Evolutionary conservation across 176 grass and related monocot species (phyloP).

Genomic region (Ensete glaucum): DNA sequence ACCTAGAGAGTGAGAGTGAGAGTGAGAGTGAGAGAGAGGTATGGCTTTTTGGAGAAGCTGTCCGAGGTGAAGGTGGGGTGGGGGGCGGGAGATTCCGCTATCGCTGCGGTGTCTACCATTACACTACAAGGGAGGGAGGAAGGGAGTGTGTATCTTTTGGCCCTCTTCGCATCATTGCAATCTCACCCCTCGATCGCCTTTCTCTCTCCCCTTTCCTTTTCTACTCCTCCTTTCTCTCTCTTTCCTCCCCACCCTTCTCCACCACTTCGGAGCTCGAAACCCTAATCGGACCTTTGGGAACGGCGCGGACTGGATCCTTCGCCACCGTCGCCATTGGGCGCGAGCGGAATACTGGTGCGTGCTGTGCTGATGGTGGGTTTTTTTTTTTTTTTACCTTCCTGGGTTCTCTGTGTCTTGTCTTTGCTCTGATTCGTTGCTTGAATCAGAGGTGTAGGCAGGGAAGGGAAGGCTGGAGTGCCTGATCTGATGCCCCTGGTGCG

Average conservation of each 20-base stretch:
- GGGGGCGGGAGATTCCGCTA: not conserved
- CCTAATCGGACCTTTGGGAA: not conserved
- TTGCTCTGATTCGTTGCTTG: not conserved
- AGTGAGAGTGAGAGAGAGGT: not conserved
- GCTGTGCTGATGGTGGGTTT: not conserved
- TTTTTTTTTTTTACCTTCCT: not conserved
- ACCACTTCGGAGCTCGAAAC: not conserved
- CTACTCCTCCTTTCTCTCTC: not conserved
- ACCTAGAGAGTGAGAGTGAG: not conserved
- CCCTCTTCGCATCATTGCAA: not conserved
- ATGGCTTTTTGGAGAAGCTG: not conserved
- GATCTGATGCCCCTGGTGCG: constrained; percentile 28
- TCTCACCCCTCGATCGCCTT: not conserved
- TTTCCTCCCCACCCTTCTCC: not conserved
- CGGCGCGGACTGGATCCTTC: not conserved
- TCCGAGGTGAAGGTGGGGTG: not conserved
- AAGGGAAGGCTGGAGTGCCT: constrained; percentile 33
- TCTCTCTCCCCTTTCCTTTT: not conserved
- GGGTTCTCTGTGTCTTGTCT: not conserved
- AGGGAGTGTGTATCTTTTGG: not conserved
- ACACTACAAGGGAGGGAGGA: not conserved
- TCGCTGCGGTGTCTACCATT: constrained; percentile 2
- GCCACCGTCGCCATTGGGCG: not conserved
- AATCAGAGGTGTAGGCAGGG: constrained; percentile 16
- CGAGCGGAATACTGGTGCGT: not conserved